Base-by-base conservation (phyloP, 345 rosid genomes). In the Durio zibethinus region DNA sequence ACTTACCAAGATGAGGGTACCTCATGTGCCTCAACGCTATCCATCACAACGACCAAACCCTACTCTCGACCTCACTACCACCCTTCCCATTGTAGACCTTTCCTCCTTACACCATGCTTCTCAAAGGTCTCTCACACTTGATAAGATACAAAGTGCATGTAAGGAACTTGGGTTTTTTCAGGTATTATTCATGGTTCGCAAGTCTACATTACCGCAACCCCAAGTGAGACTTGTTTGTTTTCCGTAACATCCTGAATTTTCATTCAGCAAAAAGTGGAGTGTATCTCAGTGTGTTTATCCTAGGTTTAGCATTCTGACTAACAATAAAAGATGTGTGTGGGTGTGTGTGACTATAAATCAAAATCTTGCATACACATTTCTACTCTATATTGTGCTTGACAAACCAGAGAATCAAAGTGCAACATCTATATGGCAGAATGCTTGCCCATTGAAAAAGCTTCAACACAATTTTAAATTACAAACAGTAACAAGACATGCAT, bases 121-220 rank as follows among this genome's bases (percentile, higher is more conserved):
- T 40, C 50, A 12, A 74, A 79, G 88, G 78, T 74, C 83, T 48
- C 69, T 38, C 15, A 67, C 48, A 36, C 23, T 83, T 36, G 57
- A 76, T 74, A 71, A 81, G 73, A 85, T 81, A 52, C 57, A 56
- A 76, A 79, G 52, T 20, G 86, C 88, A 59, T 76, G 84, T 20
- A 81, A 74, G 40, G 76, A 79, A 69, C 35, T 48, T 74, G 83
- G 88, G 68, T 83, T 69, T 77, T 85, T 83, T 81, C 86, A 83
- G 85, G 87, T 82, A 82, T 40, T 23, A 12, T 54, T 71, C 16
- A 8, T 4, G 74, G 29, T 50, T 27, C 61, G n/a, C 59, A 25
- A 43, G 73, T 71, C 62, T 61, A 15, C 5, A 5, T 15, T 45
- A 45, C 10, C 25, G 54, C 45, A 68, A 47, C 53, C 36, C 56